Evolutionary conservation across 345 rosid genomes (phyloP).

Genomic region (Noccaea bulbosa): DNA sequence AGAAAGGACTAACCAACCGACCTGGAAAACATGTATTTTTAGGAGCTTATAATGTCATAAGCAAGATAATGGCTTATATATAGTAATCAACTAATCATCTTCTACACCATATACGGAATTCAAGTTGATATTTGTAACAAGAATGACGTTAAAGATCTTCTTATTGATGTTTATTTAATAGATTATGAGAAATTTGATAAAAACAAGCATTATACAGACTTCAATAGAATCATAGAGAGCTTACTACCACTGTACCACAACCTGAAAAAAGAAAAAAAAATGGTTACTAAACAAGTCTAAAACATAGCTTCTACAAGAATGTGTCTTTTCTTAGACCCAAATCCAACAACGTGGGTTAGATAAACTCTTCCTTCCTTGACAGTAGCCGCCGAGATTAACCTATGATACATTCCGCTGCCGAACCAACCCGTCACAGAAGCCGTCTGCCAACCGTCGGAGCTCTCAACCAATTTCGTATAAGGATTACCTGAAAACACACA

Average conservation of each 20-base stretch:
- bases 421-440: slow-evolving; percentile 67
- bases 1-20: no score
- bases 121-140: background rate
- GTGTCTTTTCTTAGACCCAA: slow-evolving; percentile 83
- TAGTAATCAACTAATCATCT: no score
- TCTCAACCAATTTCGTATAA: slow-evolving; percentile 70
- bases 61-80: no score
- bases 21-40: no score
- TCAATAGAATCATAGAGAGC: slow-evolving; percentile 9
- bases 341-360: slow-evolving; percentile 71
- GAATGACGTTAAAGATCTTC: background rate
- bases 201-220: slow-evolving; percentile 10
- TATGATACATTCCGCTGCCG: slow-evolving; percentile 60
- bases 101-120: background rate
- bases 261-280: background rate
- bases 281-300: slow-evolving; percentile 22
- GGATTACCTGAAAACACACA: slow-evolving; percentile 53
- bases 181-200: background rate
- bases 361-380: slow-evolving; percentile 81
- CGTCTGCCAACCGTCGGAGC: slow-evolving; percentile 81
- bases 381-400: slow-evolving; percentile 77
- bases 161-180: slow-evolving; percentile 4
- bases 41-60: no score
- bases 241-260: background rate
- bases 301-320: slow-evolving; percentile 78